Conservation (phyloP, 2,329 filamentous ascomycete species). For the Beauveria medogensis region DNA sequence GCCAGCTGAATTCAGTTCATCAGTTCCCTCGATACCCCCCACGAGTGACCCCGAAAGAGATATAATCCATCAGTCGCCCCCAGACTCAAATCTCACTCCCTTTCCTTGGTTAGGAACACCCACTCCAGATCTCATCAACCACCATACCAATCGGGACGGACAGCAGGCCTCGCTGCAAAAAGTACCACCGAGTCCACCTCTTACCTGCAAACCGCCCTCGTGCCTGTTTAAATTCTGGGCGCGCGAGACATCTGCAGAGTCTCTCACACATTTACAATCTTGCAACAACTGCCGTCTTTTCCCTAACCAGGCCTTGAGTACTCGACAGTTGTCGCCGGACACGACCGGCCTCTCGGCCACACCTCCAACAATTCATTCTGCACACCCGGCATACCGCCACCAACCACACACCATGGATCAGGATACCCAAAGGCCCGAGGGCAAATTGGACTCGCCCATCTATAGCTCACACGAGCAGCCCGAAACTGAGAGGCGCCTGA, state of each 20-base stretch:
- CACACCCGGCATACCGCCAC: neutral
- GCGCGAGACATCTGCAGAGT: neutral
- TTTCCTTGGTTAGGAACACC: neutral
- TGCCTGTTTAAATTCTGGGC: neutral
- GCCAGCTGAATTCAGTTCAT: neutral
- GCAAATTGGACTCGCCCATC: neutral
- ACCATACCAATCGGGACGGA: neutral
- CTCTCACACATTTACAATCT: neutral
- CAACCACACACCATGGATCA: neutral
- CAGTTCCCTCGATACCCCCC: neutral
- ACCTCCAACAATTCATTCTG: neutral
- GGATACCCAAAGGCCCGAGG: neutral
- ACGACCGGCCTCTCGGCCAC: neutral
- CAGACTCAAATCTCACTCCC: neutral
- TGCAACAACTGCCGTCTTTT: neutral
- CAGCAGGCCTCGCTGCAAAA: neutral
- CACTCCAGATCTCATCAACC: neutral
- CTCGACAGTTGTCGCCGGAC: neutral
- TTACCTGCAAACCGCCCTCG: neutral
- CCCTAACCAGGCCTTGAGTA: neutral
- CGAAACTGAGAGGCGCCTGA: neutral
- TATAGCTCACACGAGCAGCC: slow-evolving; percentile 2
- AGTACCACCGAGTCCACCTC: slow-evolving; percentile 4
- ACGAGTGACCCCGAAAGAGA: no score
- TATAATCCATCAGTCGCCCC: neutral